These are phyloP conservation scores for Tubosaeta sp. DNA, from an alignment of 768 basidiomycete genomes.

Conservation along the genomic window DNA sequence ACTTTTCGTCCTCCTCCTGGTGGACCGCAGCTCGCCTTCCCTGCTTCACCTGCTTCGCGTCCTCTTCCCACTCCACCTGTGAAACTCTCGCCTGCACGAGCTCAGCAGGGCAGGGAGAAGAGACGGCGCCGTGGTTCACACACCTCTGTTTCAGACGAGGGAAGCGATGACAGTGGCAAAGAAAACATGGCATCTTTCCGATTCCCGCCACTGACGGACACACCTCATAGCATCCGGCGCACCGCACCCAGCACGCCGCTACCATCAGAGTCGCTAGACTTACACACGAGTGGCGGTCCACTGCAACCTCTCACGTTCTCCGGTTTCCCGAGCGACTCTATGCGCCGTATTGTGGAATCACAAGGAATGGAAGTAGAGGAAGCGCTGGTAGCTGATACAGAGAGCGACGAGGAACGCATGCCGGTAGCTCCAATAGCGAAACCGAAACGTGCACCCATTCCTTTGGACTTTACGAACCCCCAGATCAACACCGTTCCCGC, in stretches of 20 bases:
- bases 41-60: conserved; percentile 29
- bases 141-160: conserved; percentile 25
- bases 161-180: conserved; percentile 46
- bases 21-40: conserved; percentile 51
- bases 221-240: conserved; percentile 47
- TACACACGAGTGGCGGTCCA: conserved; percentile 19
- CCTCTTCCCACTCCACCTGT: conserved; percentile 38
- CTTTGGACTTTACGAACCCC: conserved; percentile 70
- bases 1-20: conserved; percentile 72
- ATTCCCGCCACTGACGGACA: conserved; percentile 57
- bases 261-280: conserved; percentile 24
- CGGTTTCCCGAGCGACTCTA: conserved; percentile 47
- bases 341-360: conserved; percentile 17
- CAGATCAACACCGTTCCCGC: conserved; percentile 77
- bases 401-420: conserved; percentile 16
- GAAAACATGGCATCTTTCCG: conserved; percentile 72
- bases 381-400: not conserved
- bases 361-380: conserved; percentile 10
- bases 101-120: conserved; percentile 75
- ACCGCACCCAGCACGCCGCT: conserved; percentile 40
- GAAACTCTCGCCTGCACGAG: conserved; percentile 21
- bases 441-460: conserved; percentile 69
- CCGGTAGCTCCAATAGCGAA: conserved; percentile 23
- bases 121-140: conserved; percentile 58
- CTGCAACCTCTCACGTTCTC: conserved; percentile 58